Conservation (phyloP, 352 stramenopile species). For the Elongisporangium anandrum region DNA sequence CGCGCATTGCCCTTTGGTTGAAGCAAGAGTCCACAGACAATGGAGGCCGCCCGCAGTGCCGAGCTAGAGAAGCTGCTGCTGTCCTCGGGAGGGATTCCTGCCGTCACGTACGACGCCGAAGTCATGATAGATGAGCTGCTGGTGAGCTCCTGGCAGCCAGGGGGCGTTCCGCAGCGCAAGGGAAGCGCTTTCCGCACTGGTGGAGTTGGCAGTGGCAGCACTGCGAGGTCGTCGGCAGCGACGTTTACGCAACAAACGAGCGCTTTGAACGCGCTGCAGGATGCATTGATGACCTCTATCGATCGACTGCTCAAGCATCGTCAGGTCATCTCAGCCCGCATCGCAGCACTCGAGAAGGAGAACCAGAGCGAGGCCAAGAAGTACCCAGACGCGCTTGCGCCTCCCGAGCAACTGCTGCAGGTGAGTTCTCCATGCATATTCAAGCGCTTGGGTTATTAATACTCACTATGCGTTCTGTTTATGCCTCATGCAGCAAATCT, state of each 20-base stretch:
- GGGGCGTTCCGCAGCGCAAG: conserved; percentile 4
- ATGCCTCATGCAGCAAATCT: conserved; percentile 45
- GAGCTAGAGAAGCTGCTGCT: conserved; percentile 64
- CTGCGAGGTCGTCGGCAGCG: conserved; percentile 7
- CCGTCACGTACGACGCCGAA: conserved; percentile 45
- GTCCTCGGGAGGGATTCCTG: conserved; percentile 11
- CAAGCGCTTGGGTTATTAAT: neutral
- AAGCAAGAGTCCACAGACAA: neutral
- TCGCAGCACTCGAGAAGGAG: conserved; percentile 56
- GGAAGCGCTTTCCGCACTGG: conserved; percentile 8
- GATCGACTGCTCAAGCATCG: conserved; percentile 54
- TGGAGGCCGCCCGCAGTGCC: conserved; percentile 20
- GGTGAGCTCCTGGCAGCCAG: conserved; percentile 43
- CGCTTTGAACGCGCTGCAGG: conserved; percentile 64
- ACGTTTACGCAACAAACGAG: conserved; percentile 57
- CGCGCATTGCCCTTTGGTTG: neutral
- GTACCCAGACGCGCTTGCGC: conserved; percentile 59
- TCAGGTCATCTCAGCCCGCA: conserved; percentile 47
- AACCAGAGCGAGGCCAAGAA: conserved; percentile 47
- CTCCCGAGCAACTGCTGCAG: conserved; percentile 52
- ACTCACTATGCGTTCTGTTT: neutral
- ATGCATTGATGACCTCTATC: conserved; percentile 51
- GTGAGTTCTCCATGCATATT: conserved; percentile 14
- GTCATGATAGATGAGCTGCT: conserved; percentile 80
- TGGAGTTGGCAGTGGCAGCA: neutral